These are phyloP conservation scores for Acanthochlamys bracteata DNA, from an alignment of 106 monocot species.

Conservation along the genomic window DNA sequence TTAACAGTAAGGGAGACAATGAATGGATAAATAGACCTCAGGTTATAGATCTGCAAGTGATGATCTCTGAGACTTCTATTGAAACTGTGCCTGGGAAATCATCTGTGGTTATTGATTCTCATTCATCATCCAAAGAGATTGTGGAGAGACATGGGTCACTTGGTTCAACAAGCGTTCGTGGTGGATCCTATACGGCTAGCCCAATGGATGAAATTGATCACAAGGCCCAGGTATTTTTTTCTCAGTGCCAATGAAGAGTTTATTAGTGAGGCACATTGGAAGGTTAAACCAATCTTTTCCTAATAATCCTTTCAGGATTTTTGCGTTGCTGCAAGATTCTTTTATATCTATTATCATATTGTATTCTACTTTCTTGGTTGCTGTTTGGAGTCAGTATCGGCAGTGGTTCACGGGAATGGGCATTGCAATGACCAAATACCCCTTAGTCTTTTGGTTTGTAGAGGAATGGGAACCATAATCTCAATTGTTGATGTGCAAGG, in stretches of 20 bases:
- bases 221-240: conserved; percentile 44
- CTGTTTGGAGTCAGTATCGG: too few relatives aligned
- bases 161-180: conserved; percentile 4
- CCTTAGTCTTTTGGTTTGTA: too few relatives aligned
- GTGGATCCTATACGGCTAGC: conserved; percentile 9
- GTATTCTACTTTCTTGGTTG: too few relatives aligned
- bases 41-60: conserved; percentile 20
- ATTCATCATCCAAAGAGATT: conserved; percentile 18
- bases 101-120: conserved; percentile 4
- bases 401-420: too few relatives aligned
- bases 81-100: not conserved
- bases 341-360: too few relatives aligned
- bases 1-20: conserved; percentile 19
- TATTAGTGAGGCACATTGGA: not conserved
- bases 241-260: not conserved
- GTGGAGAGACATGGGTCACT: conserved; percentile 17
- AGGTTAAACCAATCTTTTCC: not conserved
- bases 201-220: conserved; percentile 37
- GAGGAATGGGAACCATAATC: too few relatives aligned
- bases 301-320: not conserved
- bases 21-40: conserved; percentile 20
- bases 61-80: not conserved
- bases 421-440: too few relatives aligned
- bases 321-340: not conserved
- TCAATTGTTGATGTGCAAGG: too few relatives aligned